Base-by-base conservation (phyloP, 495 filamentous ascomycete genomes). In the Beverwykella pulmonaria region DNA sequence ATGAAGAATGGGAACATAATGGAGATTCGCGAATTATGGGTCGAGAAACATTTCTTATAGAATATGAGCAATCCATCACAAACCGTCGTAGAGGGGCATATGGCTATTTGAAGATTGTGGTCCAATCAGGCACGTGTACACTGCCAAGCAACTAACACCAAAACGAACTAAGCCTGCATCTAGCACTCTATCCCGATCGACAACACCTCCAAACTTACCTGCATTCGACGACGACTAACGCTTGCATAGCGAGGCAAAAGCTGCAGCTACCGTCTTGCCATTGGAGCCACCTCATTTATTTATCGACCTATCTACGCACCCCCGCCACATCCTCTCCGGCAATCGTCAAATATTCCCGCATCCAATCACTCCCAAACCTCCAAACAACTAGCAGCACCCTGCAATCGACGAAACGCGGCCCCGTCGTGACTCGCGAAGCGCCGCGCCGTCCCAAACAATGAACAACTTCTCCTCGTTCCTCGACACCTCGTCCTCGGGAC, bases 381-480 rank as follows among this genome's bases (percentile, higher is more conserved):
- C 25, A 60, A 65, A 66, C 63, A 19, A 23, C 62, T 27, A 47
- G 46, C 36, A 46, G 22, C 48, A n/a, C 39, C 61, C 61, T 36
- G 53, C 53, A 65, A 49, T 34, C 61, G 49, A 27, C 61, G 61
- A 53, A 65, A 58, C 61, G n/a, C 32, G 52, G 20, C 53, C 27
- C 53, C 32, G 32, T 54, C 52, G 32, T 25, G 17, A 29, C 25
- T 27, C 48, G 48, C 48, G 48, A 50, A 50, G 25, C 48, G 44
- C 15, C 6, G 48, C 25, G 48, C 17, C 46, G 12, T 29, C 17
- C 30, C 14, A 19, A 44, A 48, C 32, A 29, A 67, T 67, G 64
- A 67, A 67, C 50, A 72, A 67, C 62, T 72, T 67, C 66, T 56
- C 64, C 30, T 67, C 66, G 59, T 72, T 72, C 53, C 70, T 72